A percentile compares a stretch with the other conserved stretches of the same genome.
Conservation (phyloP, 225 moss, liverwort and hornwort genomes). For the Polytrichum commune region DNA sequence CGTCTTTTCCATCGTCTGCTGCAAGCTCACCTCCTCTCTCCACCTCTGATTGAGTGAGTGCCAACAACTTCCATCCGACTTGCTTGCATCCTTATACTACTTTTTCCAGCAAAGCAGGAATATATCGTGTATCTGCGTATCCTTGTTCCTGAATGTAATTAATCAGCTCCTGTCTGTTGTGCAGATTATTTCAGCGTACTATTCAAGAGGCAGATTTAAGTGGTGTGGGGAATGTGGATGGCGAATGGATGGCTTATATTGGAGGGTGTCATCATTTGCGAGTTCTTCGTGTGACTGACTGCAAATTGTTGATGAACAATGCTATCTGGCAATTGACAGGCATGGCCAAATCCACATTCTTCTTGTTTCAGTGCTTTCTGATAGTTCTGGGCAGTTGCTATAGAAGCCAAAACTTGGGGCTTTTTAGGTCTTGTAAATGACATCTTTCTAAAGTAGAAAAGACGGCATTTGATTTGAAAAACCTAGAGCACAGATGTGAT, state of each 20-base stretch:
- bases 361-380: not conserved
- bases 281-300: slow-evolving; percentile 38
- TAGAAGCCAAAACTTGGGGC: too few relatives aligned
- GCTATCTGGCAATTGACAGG: slow-evolving; percentile 59
- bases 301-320: slow-evolving; percentile 45
- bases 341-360: slow-evolving; percentile 1
- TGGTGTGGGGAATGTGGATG: slow-evolving; percentile 42
- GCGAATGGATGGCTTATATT: slow-evolving; percentile 65
- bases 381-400: too few relatives aligned
- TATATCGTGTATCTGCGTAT: too few relatives aligned
- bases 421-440: too few relatives aligned
- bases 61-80: not conserved
- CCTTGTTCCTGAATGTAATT: too few relatives aligned
- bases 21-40: slow-evolving; percentile 36
- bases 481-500: too few relatives aligned
- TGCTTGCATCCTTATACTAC: too few relatives aligned
- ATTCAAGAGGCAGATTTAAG: slow-evolving; percentile 48
- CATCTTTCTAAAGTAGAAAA: too few relatives aligned
- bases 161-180: slow-evolving; percentile 9
- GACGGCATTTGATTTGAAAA: too few relatives aligned
- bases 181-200: slow-evolving; percentile 48
- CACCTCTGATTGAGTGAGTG: slow-evolving; percentile 51
- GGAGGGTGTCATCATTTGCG: slow-evolving; percentile 48
- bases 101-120: too few relatives aligned
- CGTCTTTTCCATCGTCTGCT: slow-evolving; percentile 46